phyloP scores from a whole-genome alignment of 345 rosid species.

The Citrus trifoliata region DNA sequence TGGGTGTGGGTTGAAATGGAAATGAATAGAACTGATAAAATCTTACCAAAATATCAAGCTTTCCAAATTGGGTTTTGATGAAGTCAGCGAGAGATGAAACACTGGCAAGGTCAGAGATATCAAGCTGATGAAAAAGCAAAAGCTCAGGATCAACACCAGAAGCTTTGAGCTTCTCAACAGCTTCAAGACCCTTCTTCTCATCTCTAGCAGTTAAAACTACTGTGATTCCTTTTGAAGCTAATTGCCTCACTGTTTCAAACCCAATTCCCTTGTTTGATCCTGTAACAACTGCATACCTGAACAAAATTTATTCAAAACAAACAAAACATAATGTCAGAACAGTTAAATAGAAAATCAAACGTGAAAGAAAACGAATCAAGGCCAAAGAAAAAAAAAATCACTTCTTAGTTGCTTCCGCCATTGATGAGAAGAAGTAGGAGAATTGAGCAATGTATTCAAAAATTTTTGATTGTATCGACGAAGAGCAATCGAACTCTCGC shows the following conservation, averaged over 20 bases:
- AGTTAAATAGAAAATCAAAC: not conserved
- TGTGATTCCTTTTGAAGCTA: slow-evolving; percentile 26
- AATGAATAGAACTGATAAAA: not conserved
- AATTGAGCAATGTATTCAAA: no score
- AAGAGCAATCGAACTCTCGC: no score
- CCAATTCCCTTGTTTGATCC: slow-evolving; percentile 56
- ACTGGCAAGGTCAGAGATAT: slow-evolving; percentile 37
- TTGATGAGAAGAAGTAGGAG: not conserved
- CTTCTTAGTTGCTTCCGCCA: slow-evolving; percentile 9
- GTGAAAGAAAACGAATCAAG: no score
- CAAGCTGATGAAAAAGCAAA: slow-evolving; percentile 44
- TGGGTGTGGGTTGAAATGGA: no score
- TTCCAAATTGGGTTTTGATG: slow-evolving; percentile 31
- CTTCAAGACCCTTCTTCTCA: slow-evolving; percentile 38
- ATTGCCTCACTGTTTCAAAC: slow-evolving; percentile 37
- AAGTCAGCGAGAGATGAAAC: slow-evolving; percentile 31
- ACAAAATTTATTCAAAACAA: not conserved
- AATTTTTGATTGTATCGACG: no score
- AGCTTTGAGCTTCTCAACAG: slow-evolving; percentile 39
- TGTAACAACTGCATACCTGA: slow-evolving; percentile 47
- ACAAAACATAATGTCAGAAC: no score
- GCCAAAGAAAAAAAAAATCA: not conserved
- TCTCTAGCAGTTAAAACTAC: slow-evolving; percentile 47
- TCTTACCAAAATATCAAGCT: slow-evolving; percentile 39
- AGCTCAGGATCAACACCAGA: slow-evolving; percentile 18